phyloP scores from a whole-genome alignment of 169 alveolate species.

The Plasmodium knowlesi region DNA sequence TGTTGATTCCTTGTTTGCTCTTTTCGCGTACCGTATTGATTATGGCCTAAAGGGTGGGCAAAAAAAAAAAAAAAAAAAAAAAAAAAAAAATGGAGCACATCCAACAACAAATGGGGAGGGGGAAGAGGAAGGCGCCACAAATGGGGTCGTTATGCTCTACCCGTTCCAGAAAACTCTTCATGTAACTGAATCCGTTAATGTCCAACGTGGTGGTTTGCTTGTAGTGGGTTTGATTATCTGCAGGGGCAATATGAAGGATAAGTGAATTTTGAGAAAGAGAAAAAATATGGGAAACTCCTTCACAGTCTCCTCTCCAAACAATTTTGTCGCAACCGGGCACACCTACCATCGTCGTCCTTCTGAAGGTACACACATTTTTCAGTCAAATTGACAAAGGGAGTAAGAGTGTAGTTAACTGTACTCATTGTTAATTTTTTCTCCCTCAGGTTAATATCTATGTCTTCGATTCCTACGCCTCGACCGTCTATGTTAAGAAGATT shows the following conservation, averaged over 20 bases:
- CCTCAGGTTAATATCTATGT: slow-evolving; percentile 6
- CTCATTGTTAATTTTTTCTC: slow-evolving; percentile 20
- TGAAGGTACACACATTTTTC: slow-evolving; percentile 23
- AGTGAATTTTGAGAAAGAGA: neutral
- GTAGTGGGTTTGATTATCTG: slow-evolving; percentile 24
- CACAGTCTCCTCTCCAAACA: too few relatives aligned
- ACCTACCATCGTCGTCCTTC: slow-evolving; percentile 24
- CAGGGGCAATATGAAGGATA: neutral
- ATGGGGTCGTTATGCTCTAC: neutral
- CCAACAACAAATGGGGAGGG: too few relatives aligned
- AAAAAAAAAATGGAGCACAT: neutral
- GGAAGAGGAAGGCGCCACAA: neutral
- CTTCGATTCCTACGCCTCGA: slow-evolving; percentile 35
- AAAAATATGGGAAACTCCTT: neutral
- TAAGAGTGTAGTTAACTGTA: slow-evolving; percentile 22
- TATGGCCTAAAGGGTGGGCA: slow-evolving; percentile 3
- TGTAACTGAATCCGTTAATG: slow-evolving; percentile 37
- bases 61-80: neutral
- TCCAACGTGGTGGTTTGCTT: slow-evolving; percentile 27
- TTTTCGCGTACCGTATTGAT: slow-evolving; percentile 27
- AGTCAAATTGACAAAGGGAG: slow-evolving; percentile 1
- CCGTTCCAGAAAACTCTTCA: slow-evolving; percentile 33
- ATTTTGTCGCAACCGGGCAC: neutral
- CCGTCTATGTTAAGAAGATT: slow-evolving; percentile 41
- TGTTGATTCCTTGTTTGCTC: slow-evolving; percentile 53